A percentile compares a stretch with the other conserved stretches of the same genome.
phyloP scores from a whole-genome alignment of 352 stramenopile species.

The Globisporangium uncinulatum region DNA sequence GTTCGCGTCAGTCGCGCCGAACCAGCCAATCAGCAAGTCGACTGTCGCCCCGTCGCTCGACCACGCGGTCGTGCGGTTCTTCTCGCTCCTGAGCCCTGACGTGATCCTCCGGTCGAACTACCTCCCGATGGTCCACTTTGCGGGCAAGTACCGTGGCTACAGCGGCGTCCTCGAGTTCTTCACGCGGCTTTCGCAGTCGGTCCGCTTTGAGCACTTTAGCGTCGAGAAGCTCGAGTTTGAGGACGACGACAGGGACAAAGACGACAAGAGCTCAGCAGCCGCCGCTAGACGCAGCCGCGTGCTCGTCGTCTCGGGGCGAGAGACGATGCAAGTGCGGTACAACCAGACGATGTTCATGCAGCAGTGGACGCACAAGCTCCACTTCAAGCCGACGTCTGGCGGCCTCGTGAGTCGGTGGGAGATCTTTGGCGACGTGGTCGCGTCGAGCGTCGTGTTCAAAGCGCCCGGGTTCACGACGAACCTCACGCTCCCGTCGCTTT shows the following conservation, averaged over 20 bases:
- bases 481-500: conserved; percentile 69
- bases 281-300: conserved; percentile 33
- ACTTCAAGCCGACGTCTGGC: conserved; percentile 58
- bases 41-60: conserved; percentile 41
- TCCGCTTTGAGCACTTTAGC: conserved; percentile 69
- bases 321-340: conserved; percentile 81
- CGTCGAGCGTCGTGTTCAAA: conserved; percentile 85
- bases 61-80: conserved; percentile 62
- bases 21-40: conserved; percentile 50
- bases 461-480: conserved; percentile 69
- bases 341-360: conserved; percentile 86
- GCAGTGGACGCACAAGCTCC: conserved; percentile 81
- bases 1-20: conserved; percentile 39
- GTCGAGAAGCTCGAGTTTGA: conserved; percentile 71
- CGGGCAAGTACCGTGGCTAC: conserved; percentile 77
- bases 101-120: conserved; percentile 83
- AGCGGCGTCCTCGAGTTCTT: conserved; percentile 77
- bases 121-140: conserved; percentile 86
- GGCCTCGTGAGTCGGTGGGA: conserved; percentile 69
- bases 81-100: conserved; percentile 73
- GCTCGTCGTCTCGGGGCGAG: conserved; percentile 62
- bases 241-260: conserved; percentile 22
- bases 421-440: conserved; percentile 82
- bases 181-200: conserved; percentile 54
- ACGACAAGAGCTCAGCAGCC: not conserved